These are phyloP conservation scores for maize (Zea mays) DNA, from an alignment of 176 grass and related monocot species.

Conservation along the genomic window DNA sequence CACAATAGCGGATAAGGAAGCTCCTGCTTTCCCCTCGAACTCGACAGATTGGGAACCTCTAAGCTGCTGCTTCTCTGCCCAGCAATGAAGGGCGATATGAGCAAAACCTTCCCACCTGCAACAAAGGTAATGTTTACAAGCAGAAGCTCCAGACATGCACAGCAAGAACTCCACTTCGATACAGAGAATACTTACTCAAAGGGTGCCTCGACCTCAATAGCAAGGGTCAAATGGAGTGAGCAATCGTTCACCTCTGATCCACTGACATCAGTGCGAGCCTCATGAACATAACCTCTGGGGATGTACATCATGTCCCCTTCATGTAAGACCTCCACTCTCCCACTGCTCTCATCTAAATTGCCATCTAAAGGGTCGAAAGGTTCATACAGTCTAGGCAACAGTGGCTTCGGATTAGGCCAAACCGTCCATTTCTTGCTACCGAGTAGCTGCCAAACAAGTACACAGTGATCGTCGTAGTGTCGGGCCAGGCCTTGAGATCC, in stretches of 20 bases:
- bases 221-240: constrained; percentile 88
- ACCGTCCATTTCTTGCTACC: constrained; percentile 71
- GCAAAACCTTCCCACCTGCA: constrained; percentile 89
- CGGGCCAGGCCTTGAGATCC: constrained; percentile 66
- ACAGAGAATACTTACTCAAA: constrained; percentile 73
- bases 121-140: constrained; percentile 18
- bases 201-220: constrained; percentile 82
- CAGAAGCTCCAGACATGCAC: background rate
- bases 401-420: constrained; percentile 47
- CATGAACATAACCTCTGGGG: constrained; percentile 82
- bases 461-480: constrained; percentile 91
- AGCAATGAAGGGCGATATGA: constrained; percentile 76
- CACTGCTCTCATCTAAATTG: constrained; percentile 33
- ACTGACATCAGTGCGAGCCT: constrained; percentile 53
- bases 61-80: constrained; percentile 54
- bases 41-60: background rate
- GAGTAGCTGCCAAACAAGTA: constrained; percentile 81
- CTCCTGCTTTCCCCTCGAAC: constrained; percentile 15
- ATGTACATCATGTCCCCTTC: constrained; percentile 88
- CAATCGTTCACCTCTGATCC: constrained; percentile 33
- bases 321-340: constrained; percentile 46
- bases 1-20: constrained; percentile 46
- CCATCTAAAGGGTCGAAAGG: constrained; percentile 51
- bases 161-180: background rate
- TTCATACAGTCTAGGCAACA: constrained; percentile 83